Evolutionary conservation across 148 eudicot species (phyloP).

Genomic region (Spergularia bocconei): DNA sequence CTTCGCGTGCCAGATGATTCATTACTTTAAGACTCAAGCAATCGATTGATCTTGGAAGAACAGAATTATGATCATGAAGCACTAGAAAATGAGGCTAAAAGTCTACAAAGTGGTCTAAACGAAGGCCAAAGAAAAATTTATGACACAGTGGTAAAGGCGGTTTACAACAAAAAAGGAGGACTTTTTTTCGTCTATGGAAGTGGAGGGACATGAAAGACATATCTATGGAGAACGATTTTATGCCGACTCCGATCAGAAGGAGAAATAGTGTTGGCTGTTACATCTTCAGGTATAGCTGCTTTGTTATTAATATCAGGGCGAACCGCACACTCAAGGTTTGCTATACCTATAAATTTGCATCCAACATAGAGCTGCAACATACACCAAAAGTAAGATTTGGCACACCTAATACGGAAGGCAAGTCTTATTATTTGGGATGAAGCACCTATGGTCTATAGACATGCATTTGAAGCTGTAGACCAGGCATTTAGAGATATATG

Average conservation of each 20-base stretch:
- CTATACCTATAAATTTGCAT: too few species aligned
- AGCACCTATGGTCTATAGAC: slow-evolving; percentile 1
- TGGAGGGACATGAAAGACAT: neutral
- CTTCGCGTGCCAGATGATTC: neutral
- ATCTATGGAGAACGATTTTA: neutral
- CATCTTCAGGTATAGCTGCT: too few species aligned
- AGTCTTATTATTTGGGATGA: too few species aligned
- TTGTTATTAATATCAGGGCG: too few species aligned
- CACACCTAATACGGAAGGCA: too few species aligned
- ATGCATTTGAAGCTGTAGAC: neutral
- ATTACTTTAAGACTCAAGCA: neutral
- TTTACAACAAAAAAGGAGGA: neutral
- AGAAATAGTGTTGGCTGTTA: too few species aligned
- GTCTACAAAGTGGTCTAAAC: neutral
- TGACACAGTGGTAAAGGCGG: neutral
- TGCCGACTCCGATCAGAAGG: too few species aligned
- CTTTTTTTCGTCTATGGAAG: neutral
- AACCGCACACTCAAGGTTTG: too few species aligned
- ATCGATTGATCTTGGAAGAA: neutral
- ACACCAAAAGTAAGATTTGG: too few species aligned
- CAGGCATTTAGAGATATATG: neutral
- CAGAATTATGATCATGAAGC: neutral
- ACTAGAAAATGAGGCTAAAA: neutral
- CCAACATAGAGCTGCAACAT: too few species aligned
- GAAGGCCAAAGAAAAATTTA: neutral